Evolutionary conservation across 768 basidiomycete genomes (phyloP).

Genomic region (Galerina marginata): DNA sequence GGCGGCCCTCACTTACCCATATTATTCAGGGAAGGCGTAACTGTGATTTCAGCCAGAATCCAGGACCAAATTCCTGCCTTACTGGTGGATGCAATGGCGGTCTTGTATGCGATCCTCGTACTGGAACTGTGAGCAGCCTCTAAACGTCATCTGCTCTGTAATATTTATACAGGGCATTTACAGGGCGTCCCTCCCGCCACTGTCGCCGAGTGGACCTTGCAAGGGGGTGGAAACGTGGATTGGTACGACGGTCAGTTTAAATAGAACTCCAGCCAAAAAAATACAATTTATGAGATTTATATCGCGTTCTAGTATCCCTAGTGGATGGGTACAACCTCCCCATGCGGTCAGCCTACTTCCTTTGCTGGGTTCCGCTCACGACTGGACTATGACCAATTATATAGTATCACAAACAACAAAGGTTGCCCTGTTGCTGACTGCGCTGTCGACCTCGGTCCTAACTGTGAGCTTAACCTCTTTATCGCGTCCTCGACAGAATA

Average conservation of each 20-base stretch:
- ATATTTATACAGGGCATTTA: neutral
- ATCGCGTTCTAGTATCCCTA: slow-evolving; percentile 52
- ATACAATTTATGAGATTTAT: neutral
- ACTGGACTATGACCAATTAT: neutral
- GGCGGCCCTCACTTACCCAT: neutral
- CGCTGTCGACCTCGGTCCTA: slow-evolving; percentile 62
- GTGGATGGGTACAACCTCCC: slow-evolving; percentile 74
- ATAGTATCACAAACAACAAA: slow-evolving; percentile 54
- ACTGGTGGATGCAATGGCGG: slow-evolving; percentile 72
- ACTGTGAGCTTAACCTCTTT: slow-evolving; percentile 44
- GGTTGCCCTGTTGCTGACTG: slow-evolving; percentile 62
- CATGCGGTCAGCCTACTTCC: slow-evolving; percentile 31
- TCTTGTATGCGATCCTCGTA: slow-evolving; percentile 51
- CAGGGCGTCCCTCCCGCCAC: slow-evolving; percentile 68
- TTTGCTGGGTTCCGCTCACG: neutral
- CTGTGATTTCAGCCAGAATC: slow-evolving; percentile 60
- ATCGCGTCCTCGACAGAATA: neutral
- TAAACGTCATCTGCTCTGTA: neutral
- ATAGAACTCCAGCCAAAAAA: no score
- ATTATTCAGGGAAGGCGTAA: slow-evolving; percentile 58
- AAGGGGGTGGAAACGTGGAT: slow-evolving; percentile 44
- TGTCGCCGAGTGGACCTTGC: slow-evolving; percentile 69
- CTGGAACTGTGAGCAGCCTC: slow-evolving; percentile 48
- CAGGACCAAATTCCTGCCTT: slow-evolving; percentile 59
- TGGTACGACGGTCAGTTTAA: slow-evolving; percentile 59